These are phyloP conservation scores for Trypanosoma avium DNA, from an alignment of 208 protist genomes.

Conservation along the genomic window DNA sequence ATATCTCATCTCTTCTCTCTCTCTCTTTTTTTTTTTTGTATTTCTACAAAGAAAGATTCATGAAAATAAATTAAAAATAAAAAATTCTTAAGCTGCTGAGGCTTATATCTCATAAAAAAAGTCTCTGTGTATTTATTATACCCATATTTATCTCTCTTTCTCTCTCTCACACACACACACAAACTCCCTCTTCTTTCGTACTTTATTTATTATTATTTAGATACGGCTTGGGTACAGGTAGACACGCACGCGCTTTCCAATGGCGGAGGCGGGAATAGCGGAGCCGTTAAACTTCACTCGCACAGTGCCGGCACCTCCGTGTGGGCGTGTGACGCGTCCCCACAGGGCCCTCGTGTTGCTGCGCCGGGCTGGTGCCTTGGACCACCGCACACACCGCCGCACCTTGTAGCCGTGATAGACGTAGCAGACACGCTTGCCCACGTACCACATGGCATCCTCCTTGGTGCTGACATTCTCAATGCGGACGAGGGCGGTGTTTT, in stretches of 20 bases:
- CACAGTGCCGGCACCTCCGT: constrained; percentile 97
- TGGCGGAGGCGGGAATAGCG: constrained; percentile 95
- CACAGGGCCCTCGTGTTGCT: constrained; percentile 96
- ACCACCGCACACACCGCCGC: constrained; percentile 89
- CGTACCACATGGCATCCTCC: constrained; percentile 96
- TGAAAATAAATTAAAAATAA: not conserved
- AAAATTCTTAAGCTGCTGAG: no score
- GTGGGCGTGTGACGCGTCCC: constrained; percentile 96
- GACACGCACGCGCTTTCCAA: constrained; percentile 96
- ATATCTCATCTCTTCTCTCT: no score
- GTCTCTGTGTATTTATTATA: no score
- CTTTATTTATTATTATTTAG: constrained; percentile 59
- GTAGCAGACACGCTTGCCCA: constrained; percentile 99
- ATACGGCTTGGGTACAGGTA: constrained; percentile 98
- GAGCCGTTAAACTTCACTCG: constrained; percentile 96
- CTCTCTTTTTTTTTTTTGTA: no score
- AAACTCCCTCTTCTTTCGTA: not conserved
- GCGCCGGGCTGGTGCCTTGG: constrained; percentile 85
- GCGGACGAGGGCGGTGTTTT: constrained; percentile 94
- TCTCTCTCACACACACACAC: not conserved
- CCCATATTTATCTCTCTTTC: not conserved
- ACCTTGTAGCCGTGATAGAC: constrained; percentile 97
- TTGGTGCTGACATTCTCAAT: constrained; percentile 97
- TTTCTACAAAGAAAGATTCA: not conserved
- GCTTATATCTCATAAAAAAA: no score